Base-by-base conservation (phyloP, 768 basidiomycete species). In the Jaapia argillacea region DNA sequence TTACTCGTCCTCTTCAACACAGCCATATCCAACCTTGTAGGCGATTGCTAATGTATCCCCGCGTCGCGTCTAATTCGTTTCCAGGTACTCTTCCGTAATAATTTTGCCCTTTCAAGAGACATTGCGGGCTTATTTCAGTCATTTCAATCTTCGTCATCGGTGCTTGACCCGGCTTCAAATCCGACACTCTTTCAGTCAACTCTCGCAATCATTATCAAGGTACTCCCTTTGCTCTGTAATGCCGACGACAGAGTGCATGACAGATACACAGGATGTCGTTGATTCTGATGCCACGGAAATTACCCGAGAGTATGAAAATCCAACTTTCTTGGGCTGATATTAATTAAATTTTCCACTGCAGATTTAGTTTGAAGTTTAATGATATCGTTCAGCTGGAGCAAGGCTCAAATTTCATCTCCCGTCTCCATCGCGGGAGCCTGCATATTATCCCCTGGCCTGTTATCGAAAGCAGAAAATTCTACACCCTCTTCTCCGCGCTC, bases 361-460 rank as follows among this genome's bases (percentile, higher is more conserved):
- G 77, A 43, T 79, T 80, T 50, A 65, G 63, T 2, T 61, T 70
- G 10, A 79, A 79, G 46, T 74, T 80, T 51, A 61, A 75, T 58
- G 66, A 70, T 57, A 79, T 81, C n/a, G 76, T 81, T 13, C 67
- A 74, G 43, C 66, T 74, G 3, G 77, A 81, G 45, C 75, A 78
- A 54, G 73, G 65, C 24, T 61, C 71, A 0, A 81, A 81, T 46
- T 80, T 81, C 51, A 79, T 81, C 44, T 69, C 75, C 13, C 70
- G 67, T 1, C 64, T 81, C 4, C 80, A 81, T 45, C 63, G 66
- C 0, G 78, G 78, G 1, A 65, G 65, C 41, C 50, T 81, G 4
- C 65, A 63, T 27, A 80, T 81, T 13, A 66, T 80, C 10, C 79
- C 79, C 3, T 81, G 80, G 80, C 78, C 77, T 0, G 75, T 81